Evolutionary conservation across 768 basidiomycete species (phyloP).

Genomic region (Guyanaporus albipodus): DNA sequence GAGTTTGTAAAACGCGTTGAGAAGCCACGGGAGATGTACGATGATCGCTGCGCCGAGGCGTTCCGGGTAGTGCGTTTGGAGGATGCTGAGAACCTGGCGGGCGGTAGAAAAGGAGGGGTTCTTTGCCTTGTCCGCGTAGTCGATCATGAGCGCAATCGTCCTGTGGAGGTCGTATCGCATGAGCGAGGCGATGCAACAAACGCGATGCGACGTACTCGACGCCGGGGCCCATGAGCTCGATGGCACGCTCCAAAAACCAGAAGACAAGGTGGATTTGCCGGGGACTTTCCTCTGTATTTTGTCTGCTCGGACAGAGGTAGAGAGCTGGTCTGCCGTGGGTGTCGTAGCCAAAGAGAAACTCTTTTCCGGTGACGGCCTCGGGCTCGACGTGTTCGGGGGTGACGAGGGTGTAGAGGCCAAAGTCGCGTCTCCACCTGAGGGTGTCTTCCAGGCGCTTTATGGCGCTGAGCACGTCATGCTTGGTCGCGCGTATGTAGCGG

Average conservation of each 20-base stretch:
- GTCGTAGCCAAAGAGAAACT: slow-evolving; percentile 76
- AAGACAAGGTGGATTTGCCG: slow-evolving; percentile 71
- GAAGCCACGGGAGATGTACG: slow-evolving; percentile 75
- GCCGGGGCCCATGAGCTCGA: slow-evolving; percentile 77
- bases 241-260: slow-evolving; percentile 72
- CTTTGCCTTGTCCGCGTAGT: slow-evolving; percentile 73
- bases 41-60: slow-evolving; percentile 73
- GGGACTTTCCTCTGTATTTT: slow-evolving; percentile 69
- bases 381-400: slow-evolving; percentile 63
- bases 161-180: slow-evolving; percentile 32
- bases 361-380: slow-evolving; percentile 82
- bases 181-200: not conserved
- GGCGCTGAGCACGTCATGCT: slow-evolving; percentile 59
- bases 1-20: slow-evolving; percentile 72
- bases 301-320: slow-evolving; percentile 66
- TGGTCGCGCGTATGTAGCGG: slow-evolving; percentile 74
- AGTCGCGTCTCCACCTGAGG: slow-evolving; percentile 77
- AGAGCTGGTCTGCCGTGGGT: slow-evolving; percentile 56
- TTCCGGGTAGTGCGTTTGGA: slow-evolving; percentile 85
- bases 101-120: slow-evolving; percentile 40
- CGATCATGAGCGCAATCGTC: slow-evolving; percentile 66
- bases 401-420: slow-evolving; percentile 61
- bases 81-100: slow-evolving; percentile 50
- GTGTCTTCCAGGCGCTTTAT: slow-evolving; percentile 70
- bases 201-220: slow-evolving; percentile 63